These are phyloP conservation scores for Talaromyces sp. DNA, from an alignment of 2,329 filamentous ascomycete species.

Conservation along the genomic window DNA sequence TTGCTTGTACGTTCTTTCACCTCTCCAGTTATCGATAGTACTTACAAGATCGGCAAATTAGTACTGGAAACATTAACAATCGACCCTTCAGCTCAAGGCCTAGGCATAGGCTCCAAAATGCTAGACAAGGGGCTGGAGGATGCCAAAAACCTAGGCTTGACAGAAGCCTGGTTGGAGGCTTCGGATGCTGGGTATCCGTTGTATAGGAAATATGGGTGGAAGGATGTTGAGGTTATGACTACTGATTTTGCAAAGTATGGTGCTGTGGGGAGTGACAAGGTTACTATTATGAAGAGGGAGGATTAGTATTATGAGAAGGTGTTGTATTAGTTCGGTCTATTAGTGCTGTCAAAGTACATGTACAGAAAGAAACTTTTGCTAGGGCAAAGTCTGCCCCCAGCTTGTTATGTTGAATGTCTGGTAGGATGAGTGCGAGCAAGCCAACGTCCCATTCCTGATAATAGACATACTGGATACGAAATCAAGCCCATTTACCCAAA, in stretches of 20 bases:
- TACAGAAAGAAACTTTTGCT: not conserved
- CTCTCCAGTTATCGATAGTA: not conserved
- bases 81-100: slow-evolving; percentile 12
- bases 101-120: slow-evolving; percentile 16
- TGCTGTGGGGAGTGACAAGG: not conserved
- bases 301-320: not conserved
- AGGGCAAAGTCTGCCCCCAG: not conserved
- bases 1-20: slow-evolving; percentile 14
- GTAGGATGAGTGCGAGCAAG: not conserved
- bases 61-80: slow-evolving; percentile 13
- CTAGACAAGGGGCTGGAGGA: slow-evolving; percentile 13
- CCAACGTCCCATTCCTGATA: no score
- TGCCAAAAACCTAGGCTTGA: slow-evolving; percentile 2
- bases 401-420: not conserved
- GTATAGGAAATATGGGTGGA: slow-evolving; percentile 18
- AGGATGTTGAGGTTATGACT: not conserved
- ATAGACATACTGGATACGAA: no score
- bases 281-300: slow-evolving; percentile 13
- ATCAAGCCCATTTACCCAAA: slow-evolving; percentile 52
- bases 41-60: not conserved
- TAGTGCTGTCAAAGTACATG: not conserved
- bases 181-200: slow-evolving; percentile 10
- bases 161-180: slow-evolving; percentile 16
- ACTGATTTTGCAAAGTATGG: slow-evolving; percentile 18
- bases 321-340: not conserved